Percentiles rank a stretch among this genome's conserved stretches.
Evolutionary conservation across 768 basidiomycete genomes (phyloP).

Genomic region (Trametes sanguinea): DNA sequence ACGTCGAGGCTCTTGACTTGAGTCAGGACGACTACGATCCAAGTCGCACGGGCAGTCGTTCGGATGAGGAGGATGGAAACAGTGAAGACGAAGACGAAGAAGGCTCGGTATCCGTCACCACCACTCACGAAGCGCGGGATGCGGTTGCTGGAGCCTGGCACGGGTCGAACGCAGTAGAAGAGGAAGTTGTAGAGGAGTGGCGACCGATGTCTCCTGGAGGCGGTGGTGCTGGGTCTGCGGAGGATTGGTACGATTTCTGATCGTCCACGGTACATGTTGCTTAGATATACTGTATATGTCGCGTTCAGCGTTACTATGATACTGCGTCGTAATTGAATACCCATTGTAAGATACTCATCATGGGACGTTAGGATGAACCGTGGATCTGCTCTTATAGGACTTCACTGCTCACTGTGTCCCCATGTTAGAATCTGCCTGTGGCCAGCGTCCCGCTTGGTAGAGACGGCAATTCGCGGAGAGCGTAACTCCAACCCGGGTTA

Average conservation of each 20-base stretch:
- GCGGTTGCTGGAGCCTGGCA: constrained; percentile 15
- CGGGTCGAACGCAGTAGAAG: constrained; percentile 23
- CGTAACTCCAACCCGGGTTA: no score
- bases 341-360: no score
- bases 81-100: constrained; percentile 17
- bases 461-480: no score
- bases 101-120: constrained; percentile 21
- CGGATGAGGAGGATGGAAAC: background rate
- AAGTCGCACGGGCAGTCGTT: background rate
- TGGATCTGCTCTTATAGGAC: no score
- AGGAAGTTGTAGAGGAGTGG: constrained; percentile 48
- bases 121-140: background rate
- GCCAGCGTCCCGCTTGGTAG: no score
- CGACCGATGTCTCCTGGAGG: constrained; percentile 41
- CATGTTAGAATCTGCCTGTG: no score
- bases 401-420: no score
- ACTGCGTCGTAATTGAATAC: no score
- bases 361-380: no score
- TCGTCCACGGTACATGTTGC: background rate
- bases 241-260: constrained; percentile 33
- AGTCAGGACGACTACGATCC: constrained; percentile 18
- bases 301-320: no score
- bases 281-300: no score
- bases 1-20: constrained; percentile 28
- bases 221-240: constrained; percentile 20